phyloP scores from a whole-genome alignment of 2,329 filamentous ascomycete species.

The Scytalidium sp. region DNA sequence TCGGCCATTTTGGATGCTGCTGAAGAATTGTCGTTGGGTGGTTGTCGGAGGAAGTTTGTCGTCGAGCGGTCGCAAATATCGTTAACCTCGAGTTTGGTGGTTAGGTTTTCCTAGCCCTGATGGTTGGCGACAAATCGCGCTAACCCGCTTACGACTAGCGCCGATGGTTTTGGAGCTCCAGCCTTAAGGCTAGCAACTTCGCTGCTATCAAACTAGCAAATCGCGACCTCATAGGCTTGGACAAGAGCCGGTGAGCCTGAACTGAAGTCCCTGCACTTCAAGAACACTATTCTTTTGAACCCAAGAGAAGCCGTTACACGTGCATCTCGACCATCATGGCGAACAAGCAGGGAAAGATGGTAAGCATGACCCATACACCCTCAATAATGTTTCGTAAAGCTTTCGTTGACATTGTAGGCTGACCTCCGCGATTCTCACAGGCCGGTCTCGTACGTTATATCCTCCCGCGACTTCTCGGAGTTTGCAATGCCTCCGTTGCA shows the following conservation, averaged over 20 bases:
- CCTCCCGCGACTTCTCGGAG: constrained; percentile 26
- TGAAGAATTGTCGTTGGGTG: constrained; percentile 13
- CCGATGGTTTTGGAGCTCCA: not conserved
- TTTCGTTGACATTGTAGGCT: constrained; percentile 55
- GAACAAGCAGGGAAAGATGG: constrained; percentile 99
- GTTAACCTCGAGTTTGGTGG: not conserved
- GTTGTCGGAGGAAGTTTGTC: constrained; percentile 10
- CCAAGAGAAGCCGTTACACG: constrained; percentile 30
- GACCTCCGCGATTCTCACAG: constrained; percentile 54
- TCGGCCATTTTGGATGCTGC: constrained; percentile 53
- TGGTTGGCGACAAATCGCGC: constrained; percentile 1
- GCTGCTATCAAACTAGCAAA: constrained; percentile 2
- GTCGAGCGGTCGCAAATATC: not conserved
- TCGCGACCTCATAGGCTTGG: constrained; percentile 16
- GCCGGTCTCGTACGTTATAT: constrained; percentile 65
- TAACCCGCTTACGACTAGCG: not conserved
- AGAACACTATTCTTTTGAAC: constrained; percentile 28
- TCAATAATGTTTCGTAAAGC: constrained; percentile 34
- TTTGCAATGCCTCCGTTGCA: constrained; percentile 25
- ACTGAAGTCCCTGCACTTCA: constrained; percentile 30
- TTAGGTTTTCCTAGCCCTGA: constrained; percentile 1
- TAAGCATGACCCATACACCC: constrained; percentile 52
- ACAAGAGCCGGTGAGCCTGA: constrained; percentile 21
- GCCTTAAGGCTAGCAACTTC: not conserved
- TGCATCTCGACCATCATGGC: constrained; percentile 55